Conservation (phyloP, 768 basidiomycete genomes). For the Russula sp. region DNA sequence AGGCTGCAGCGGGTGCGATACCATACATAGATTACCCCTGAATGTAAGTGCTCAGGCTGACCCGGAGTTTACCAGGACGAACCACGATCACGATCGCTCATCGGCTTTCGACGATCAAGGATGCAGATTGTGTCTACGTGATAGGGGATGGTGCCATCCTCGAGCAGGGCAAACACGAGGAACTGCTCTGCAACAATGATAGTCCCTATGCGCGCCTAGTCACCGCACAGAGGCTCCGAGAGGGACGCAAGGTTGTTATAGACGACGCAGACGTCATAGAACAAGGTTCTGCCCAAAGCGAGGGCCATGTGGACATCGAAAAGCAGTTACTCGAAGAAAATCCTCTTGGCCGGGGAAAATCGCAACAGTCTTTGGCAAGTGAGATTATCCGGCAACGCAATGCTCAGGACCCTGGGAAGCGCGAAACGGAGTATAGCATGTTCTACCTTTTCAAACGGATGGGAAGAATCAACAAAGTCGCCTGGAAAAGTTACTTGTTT, state of each 20-base stretch:
- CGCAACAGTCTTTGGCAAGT: constrained; percentile 55
- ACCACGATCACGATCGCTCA: constrained; percentile 34
- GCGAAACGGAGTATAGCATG: constrained; percentile 38
- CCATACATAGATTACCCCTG: not conserved
- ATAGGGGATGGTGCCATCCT: constrained; percentile 41
- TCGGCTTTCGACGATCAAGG: constrained; percentile 35
- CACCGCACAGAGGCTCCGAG: constrained; percentile 67
- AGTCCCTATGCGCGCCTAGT: constrained; percentile 70
- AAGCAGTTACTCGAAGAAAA: constrained; percentile 50
- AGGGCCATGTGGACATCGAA: constrained; percentile 36
- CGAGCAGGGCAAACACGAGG: constrained; percentile 41
- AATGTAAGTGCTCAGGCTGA: not conserved
- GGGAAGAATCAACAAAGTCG: constrained; percentile 50
- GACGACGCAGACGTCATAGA: constrained; percentile 18
- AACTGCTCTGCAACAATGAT: constrained; percentile 36
- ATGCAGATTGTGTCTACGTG: constrained; percentile 38
- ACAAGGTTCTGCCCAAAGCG: not conserved
- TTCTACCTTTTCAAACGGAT: constrained; percentile 62
- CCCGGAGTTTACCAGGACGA: constrained; percentile 20
- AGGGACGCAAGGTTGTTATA: constrained; percentile 30
- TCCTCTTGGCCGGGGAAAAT: constrained; percentile 46
- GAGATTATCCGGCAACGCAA: constrained; percentile 48
- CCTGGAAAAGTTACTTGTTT: constrained; percentile 50
- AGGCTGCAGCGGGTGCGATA: constrained; percentile 33
- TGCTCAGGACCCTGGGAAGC: constrained; percentile 27